Base-by-base conservation (phyloP, 495 filamentous ascomycete genomes). In the Penicillium goetzii region DNA sequence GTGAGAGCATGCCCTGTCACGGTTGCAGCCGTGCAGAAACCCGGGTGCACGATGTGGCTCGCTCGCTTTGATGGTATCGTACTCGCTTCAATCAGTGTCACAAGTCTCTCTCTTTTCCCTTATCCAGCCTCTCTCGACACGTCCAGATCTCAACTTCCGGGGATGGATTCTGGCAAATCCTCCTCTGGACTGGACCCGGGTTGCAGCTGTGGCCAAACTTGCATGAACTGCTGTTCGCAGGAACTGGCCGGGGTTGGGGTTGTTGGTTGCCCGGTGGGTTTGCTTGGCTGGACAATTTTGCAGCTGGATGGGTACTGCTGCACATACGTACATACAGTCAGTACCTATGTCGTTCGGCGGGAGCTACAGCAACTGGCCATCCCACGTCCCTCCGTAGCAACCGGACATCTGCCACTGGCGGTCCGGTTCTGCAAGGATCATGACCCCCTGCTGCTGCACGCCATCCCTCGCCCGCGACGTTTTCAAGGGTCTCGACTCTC, bases 221-320 rank as follows among this genome's bases (percentile, higher is more conserved):
- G 64, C 69, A 69, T 72, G 69, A 72, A 72, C 69, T 55, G 53
- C 40, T 26, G 69, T 69, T 70, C 59, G 67, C 67, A 65, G 64
- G 51, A 33, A 56, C 23, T 47, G n/a, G 19, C 59, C 49, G 11
- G 17, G 54, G 33, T 8, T 55, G 14, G 28, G 11, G 10, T 6
- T 28, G 30, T 19, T 50, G 36, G 36, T 17, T 40, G 15, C 36
- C 12, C 3, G 21, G 30, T 32, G 30, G 30, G 30, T 32, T 38
- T 51, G 33, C 50, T 45, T 14, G 45, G 43, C n/a, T 57, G 11
- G 54, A 57, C 3, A 28, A n/a, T n/a, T n/a, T 43, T 51, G 47
- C 47, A 28, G 47, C 25, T 51, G 5, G 3, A 17, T 49, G 9
- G 11, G 10, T 51, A 47, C 8, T 25, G 14, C 43, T 21, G 43